phyloP scores from a whole-genome alignment of 2,329 filamentous ascomycete species.

The Trichoderma asperellum region DNA sequence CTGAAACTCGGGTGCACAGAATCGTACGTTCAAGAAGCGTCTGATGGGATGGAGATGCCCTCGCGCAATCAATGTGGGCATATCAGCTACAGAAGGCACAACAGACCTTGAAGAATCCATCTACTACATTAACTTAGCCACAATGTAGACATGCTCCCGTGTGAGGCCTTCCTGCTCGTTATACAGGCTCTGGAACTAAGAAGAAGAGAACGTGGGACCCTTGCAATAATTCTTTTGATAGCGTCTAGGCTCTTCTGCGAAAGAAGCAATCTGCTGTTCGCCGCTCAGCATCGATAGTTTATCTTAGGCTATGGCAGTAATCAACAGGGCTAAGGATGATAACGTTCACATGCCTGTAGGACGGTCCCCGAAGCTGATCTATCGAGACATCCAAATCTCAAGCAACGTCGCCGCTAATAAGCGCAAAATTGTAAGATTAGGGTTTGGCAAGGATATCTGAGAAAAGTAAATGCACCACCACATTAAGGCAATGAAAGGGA shows the following conservation, averaged over 20 bases:
- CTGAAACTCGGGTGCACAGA: too few species aligned
- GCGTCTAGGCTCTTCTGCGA: background rate
- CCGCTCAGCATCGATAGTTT: background rate
- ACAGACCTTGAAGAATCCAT: background rate
- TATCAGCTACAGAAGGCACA: background rate
- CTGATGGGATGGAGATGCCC: too few species aligned
- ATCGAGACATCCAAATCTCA: background rate
- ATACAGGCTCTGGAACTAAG: background rate
- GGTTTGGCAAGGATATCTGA: too few species aligned
- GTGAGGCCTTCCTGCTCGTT: background rate
- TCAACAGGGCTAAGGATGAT: background rate
- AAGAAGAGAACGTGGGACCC: slow-evolving; percentile 7
- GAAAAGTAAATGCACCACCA: background rate
- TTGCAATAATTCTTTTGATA: background rate
- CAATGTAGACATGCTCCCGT: slow-evolving; percentile 4
- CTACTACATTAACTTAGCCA: background rate
- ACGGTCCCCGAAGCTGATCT: background rate
- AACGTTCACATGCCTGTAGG: slow-evolving; percentile 3
- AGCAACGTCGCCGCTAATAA: too few species aligned
- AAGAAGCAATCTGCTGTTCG: background rate
- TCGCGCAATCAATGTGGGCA: too few species aligned
- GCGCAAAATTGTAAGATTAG: too few species aligned
- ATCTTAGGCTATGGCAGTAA: background rate
- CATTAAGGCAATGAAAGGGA: background rate
- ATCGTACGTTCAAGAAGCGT: too few species aligned